Evolutionary conservation across 2,329 filamentous ascomycete species (phyloP).

Genomic region (Epichloe brachyelytri): DNA sequence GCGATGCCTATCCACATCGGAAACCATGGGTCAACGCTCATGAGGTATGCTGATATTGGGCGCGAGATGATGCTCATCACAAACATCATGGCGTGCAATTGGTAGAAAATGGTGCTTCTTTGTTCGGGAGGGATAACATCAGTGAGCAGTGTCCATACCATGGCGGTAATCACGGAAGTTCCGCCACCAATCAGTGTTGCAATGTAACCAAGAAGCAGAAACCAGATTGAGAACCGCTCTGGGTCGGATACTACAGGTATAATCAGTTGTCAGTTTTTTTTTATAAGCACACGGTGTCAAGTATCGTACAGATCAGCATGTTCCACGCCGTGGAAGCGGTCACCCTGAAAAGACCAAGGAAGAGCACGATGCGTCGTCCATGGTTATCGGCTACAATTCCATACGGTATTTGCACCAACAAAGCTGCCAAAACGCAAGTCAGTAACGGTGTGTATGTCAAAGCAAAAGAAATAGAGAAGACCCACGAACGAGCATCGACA

Average conservation of each 20-base stretch:
- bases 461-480: neutral
- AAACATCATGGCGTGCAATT: neutral
- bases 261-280: neutral
- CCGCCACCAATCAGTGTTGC: neutral
- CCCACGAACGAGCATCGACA: neutral
- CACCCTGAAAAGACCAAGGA: neutral
- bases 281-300: neutral
- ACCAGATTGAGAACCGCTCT: neutral
- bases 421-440: neutral
- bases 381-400: neutral
- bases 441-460: neutral
- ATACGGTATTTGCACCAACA: neutral
- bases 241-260: neutral
- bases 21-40: neutral
- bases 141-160: neutral
- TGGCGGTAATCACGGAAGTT: neutral
- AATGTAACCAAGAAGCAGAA: neutral
- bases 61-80: neutral
- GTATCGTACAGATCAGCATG: neutral
- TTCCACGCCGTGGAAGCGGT: neutral
- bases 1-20: neutral
- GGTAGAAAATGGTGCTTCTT: neutral
- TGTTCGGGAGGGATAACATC: neutral
- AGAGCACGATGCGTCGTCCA: neutral
- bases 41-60: neutral